Base-by-base conservation (phyloP, 768 basidiomycete genomes). In the Flagelloscypha sp. region DNA sequence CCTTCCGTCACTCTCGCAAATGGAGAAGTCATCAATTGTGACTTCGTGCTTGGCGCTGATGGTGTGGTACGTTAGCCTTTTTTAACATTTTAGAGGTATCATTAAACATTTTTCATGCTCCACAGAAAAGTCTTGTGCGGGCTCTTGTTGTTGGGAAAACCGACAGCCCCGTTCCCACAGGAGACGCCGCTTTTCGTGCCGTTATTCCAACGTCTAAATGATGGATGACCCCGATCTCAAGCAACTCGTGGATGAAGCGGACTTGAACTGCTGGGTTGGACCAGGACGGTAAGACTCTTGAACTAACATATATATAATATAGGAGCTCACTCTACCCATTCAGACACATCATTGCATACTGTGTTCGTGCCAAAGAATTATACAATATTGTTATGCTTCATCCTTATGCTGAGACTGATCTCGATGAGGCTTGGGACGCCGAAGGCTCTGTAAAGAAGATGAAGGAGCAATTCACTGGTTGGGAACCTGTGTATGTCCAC, bases 231-330 rank as follows among this genome's bases (percentile, higher is more conserved):
- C 65, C 0, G 68, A 70, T 10, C 57, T 73, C 15, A 56, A 52
- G 37, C 46, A 49, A 5, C 53, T 73, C 22, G 57, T 70, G 0
- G 69, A 74, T 15, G 49, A 28, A 1, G 62, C 69, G 1, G 61
- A 68, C 35, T 71, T 73, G 68, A 62, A 66, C 0, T 66, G 51
- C 0, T 74, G 72, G 71, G 59, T 71, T 55, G 68, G 58, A 10
- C 65, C 68, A 0, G 33, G 53, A 3, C 38, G 63, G 5, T 70
- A 71, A n/a, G n/a, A n/a, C n/a, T n/a, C n/a, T n/a, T n/a, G n/a
- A n/a, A n/a, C n/a, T 38, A 44, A 71, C 29, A 66, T 71, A 63
- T 56, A 1, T 69, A 68, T 31, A 56, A 48, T 21, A 65, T 72
- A 13, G 68, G 66, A 42, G 42, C 63, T 53, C 16, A 15, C 24